Evolutionary conservation across 331 rosid genomes (phyloP).

Genomic region (Malus hybrid): DNA sequence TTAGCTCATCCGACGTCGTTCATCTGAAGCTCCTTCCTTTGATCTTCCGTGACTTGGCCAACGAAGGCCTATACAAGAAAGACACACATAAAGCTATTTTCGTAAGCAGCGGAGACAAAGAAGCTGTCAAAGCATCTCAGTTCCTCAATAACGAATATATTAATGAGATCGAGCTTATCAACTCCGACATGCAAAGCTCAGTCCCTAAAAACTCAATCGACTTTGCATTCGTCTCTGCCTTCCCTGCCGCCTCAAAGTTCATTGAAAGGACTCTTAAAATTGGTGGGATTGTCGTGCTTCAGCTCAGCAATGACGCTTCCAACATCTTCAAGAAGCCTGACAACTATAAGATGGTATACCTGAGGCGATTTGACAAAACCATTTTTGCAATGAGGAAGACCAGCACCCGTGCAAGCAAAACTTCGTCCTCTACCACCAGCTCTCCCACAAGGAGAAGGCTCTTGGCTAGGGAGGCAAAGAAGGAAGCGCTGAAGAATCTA

Average conservation of each 20-base stretch:
- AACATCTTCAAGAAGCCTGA: slow-evolving; percentile 12
- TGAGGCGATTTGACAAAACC: slow-evolving; percentile 23
- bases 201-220: slow-evolving; percentile 17
- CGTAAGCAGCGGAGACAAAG: background rate
- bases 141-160: background rate
- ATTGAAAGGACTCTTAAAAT: slow-evolving; percentile 38
- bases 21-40: slow-evolving; percentile 5
- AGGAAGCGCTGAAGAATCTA: slow-evolving; percentile 50
- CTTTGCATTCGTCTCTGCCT: slow-evolving; percentile 28
- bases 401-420: background rate
- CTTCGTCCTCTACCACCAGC: background rate
- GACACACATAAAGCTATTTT: slow-evolving; percentile 12
- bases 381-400: slow-evolving; percentile 46
- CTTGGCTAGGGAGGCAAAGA: slow-evolving; percentile 32
- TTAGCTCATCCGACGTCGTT: background rate
- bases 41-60: slow-evolving; percentile 32
- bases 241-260: slow-evolving; percentile 21
- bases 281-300: slow-evolving; percentile 27
- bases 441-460: slow-evolving; percentile 29
- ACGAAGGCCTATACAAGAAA: slow-evolving; percentile 35
- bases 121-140: background rate
- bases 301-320: slow-evolving; percentile 1
- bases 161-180: slow-evolving; percentile 26
- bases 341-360: slow-evolving; percentile 36
- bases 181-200: slow-evolving; percentile 22